Evolutionary conservation across 2,329 filamentous ascomycete species (phyloP).

Genomic region (Cladosporium sp.): DNA sequence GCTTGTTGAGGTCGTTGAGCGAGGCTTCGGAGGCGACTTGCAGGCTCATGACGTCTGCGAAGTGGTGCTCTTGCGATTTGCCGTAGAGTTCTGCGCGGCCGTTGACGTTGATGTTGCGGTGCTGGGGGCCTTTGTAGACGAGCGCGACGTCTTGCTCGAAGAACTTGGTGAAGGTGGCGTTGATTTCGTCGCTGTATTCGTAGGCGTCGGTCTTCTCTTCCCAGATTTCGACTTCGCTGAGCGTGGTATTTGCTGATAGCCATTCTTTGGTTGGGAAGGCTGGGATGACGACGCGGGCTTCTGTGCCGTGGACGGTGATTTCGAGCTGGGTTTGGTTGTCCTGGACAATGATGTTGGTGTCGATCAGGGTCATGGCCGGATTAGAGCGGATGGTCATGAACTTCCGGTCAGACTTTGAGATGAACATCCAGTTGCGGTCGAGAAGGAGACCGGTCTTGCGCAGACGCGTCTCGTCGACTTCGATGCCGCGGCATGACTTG

Average conservation of each 20-base stretch:
- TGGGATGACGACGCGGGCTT: slow-evolving; percentile 53
- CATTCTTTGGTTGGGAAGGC: slow-evolving; percentile 57
- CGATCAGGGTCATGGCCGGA: slow-evolving; percentile 64
- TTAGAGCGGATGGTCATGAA: slow-evolving; percentile 66
- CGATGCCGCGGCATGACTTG: slow-evolving; percentile 66
- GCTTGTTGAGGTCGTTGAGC: slow-evolving; percentile 59
- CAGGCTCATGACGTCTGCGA: slow-evolving; percentile 62
- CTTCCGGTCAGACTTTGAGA: slow-evolving; percentile 52
- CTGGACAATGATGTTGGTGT: slow-evolving; percentile 52
- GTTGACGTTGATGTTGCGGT: slow-evolving; percentile 58
- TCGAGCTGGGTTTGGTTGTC: slow-evolving; percentile 44
- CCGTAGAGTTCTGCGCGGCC: slow-evolving; percentile 58
- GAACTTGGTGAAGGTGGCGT: slow-evolving; percentile 57
- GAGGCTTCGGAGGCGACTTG: slow-evolving; percentile 59
- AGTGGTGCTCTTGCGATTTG: slow-evolving; percentile 48
- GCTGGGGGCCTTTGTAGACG: slow-evolving; percentile 63
- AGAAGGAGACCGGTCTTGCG: slow-evolving; percentile 61
- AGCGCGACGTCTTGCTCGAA: slow-evolving; percentile 58
- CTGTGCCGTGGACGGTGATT: slow-evolving; percentile 50
- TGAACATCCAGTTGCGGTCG: slow-evolving; percentile 69
- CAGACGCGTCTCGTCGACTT: slow-evolving; percentile 54
- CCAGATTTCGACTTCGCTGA: slow-evolving; percentile 60
- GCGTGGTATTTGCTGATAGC: slow-evolving; percentile 56
- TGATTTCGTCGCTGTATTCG: slow-evolving; percentile 55
- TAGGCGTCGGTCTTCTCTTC: slow-evolving; percentile 59